These are phyloP conservation scores for Phaeophleospora eucalypticola DNA, from an alignment of 2,329 filamentous ascomycete genomes.

Conservation along the genomic window DNA sequence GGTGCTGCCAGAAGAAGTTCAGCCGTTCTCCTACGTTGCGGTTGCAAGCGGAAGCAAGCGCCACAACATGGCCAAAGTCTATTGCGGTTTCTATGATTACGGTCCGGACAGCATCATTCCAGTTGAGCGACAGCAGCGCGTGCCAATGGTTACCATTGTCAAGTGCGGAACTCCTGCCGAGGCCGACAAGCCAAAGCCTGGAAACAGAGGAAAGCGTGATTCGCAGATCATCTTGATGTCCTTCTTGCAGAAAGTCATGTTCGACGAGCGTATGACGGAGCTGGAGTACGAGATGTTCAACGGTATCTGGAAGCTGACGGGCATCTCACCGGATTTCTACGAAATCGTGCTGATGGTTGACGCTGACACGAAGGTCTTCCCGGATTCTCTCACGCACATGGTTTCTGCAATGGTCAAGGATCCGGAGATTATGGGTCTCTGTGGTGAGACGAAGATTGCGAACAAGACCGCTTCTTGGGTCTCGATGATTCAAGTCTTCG, in stretches of 20 bases:
- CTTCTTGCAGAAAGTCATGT: conserved; percentile 99
- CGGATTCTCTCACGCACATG: conserved; percentile 97
- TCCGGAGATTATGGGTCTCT: conserved; percentile 97
- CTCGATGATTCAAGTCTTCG: conserved; percentile 96
- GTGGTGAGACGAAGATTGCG: conserved; percentile 98
- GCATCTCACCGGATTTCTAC: conserved; percentile 96
- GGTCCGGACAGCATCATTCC: conserved; percentile 76
- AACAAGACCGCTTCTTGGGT: conserved; percentile 96
- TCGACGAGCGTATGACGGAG: conserved; percentile 99
- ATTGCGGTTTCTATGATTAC: conserved; percentile 97
- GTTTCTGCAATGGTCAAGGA: conserved; percentile 98
- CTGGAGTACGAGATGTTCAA: conserved; percentile 99
- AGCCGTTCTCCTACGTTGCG: conserved; percentile 91
- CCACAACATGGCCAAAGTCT: conserved; percentile 99
- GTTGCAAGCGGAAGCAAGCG: conserved; percentile 93
- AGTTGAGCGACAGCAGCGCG: conserved; percentile 83
- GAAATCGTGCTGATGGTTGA: conserved; percentile 98
- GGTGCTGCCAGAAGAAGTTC: conserved; percentile 72
- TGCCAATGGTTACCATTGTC: conserved; percentile 94
- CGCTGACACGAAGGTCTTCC: conserved; percentile 98
- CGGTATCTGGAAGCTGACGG: conserved; percentile 96
- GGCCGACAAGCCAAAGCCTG: conserved; percentile 74
- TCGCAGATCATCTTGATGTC: conserved; percentile 99
- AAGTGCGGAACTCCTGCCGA: conserved; percentile 95
- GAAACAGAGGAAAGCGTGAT: conserved; percentile 97